Percentiles rank a stretch among this genome's conserved stretches.
phyloP scores from a whole-genome alignment of 176 grass and related monocot genomes.

The Triticum turgidum region DNA sequence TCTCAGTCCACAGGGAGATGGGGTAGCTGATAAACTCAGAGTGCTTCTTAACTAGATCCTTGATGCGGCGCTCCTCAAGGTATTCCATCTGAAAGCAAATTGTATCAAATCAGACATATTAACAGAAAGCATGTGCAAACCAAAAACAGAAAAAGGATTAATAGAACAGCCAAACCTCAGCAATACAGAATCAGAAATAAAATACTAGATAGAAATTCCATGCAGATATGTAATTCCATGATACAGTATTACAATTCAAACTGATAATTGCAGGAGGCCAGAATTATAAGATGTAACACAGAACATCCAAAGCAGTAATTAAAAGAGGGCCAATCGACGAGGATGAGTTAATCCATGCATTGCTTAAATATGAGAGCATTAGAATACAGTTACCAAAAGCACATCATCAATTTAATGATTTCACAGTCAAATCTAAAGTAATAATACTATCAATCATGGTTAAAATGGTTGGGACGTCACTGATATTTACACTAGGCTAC shows the following conservation, averaged over 20 bases:
- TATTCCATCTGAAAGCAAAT: constrained; percentile 58
- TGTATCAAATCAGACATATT: background rate
- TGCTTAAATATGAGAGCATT: too few species aligned
- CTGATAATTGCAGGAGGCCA: background rate
- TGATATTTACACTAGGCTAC: background rate
- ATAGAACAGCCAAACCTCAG: too few species aligned
- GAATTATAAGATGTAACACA: background rate
- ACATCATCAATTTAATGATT: background rate
- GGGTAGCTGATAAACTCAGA: constrained; percentile 98
- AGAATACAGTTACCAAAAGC: too few species aligned
- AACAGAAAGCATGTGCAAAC: background rate
- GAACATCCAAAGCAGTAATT: too few species aligned
- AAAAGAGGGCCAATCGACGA: too few species aligned
- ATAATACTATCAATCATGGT: background rate
- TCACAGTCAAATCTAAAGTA: background rate
- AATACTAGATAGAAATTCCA: background rate
- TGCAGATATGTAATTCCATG: background rate
- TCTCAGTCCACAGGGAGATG: constrained; percentile 89
- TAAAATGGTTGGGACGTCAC: background rate
- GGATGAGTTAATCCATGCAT: too few species aligned
- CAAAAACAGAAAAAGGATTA: too few species aligned
- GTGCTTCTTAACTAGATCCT: constrained; percentile 92
- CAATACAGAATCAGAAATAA: background rate
- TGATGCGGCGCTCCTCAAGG: constrained; percentile 85
- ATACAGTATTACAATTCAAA: background rate